phyloP scores from a whole-genome alignment of 768 basidiomycete genomes.

The Russula earlei region DNA sequence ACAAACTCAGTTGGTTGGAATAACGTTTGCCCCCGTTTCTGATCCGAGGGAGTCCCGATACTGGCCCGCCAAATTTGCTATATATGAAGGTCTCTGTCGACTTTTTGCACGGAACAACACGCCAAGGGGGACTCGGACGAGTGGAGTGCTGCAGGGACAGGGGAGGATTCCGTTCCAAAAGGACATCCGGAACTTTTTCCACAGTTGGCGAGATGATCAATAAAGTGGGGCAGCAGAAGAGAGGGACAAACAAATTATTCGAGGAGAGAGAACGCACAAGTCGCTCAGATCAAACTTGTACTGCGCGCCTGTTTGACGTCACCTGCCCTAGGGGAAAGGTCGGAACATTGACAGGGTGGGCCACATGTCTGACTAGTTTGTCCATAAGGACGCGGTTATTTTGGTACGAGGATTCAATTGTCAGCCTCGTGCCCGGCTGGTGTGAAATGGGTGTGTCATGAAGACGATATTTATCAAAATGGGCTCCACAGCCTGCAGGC shows the following conservation, averaged over 20 bases:
- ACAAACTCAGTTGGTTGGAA: background rate
- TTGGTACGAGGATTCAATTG: background rate
- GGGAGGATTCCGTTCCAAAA: too few species aligned
- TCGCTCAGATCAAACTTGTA: background rate
- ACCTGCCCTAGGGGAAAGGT: constrained; percentile 4
- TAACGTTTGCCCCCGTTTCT: background rate
- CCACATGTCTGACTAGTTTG: background rate
- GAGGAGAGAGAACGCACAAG: background rate
- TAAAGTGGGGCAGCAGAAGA: too few species aligned
- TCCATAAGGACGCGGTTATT: background rate
- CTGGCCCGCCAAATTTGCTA: background rate
- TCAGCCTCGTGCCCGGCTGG: constrained; percentile 1
- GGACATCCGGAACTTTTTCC: background rate
- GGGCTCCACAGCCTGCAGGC: constrained; percentile 9
- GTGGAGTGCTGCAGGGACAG: background rate
- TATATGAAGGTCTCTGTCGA: too few species aligned
- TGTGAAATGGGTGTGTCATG: constrained; percentile 8
- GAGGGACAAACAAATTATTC: too few species aligned
- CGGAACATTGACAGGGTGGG: constrained; percentile 1
- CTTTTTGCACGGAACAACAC: too few species aligned
- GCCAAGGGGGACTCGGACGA: background rate
- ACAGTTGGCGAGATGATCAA: background rate
- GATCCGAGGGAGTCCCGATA: background rate
- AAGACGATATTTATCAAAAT: constrained; percentile 3
- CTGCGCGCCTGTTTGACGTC: constrained; percentile 3